Conservation (phyloP, 2,329 filamentous ascomycete genomes). For the Acrocalymma vagum region DNA sequence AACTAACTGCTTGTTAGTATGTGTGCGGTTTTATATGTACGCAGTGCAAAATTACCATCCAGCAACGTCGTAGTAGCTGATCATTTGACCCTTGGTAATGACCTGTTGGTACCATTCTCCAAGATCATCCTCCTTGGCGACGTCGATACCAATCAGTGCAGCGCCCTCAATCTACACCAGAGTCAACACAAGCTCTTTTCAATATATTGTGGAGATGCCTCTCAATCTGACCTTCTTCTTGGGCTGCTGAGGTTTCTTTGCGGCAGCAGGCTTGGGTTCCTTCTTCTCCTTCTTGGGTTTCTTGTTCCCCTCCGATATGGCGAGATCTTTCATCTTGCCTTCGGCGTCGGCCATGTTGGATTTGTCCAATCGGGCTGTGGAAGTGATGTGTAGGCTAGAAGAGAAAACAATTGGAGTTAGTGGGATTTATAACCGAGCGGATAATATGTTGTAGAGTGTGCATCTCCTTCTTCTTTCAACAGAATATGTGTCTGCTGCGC, state of each 20-base stretch:
- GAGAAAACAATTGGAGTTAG: too few species aligned
- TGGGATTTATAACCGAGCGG: too few species aligned
- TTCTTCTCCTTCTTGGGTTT: constrained; percentile 49
- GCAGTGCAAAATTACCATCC: constrained; percentile 29
- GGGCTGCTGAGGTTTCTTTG: constrained; percentile 54
- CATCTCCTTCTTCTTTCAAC: too few species aligned
- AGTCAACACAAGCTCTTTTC: constrained; percentile 35
- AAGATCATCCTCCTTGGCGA: constrained; percentile 86
- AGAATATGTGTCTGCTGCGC: too few species aligned
- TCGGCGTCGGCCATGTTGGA: constrained; percentile 45
- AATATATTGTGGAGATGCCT: too few species aligned
- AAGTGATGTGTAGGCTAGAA: too few species aligned
- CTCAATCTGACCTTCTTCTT: constrained; percentile 57
- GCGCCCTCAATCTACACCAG: constrained; percentile 62
- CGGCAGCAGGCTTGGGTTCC: constrained; percentile 36
- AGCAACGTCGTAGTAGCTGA: constrained; percentile 86
- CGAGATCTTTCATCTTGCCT: constrained; percentile 57
- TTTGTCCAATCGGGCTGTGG: constrained; percentile 4
- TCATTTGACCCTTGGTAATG: constrained; percentile 94
- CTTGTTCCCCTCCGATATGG: constrained; percentile 49
- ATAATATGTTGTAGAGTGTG: too few species aligned
- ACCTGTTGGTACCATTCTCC: constrained; percentile 97
- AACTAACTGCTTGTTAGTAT: constrained; percentile 52
- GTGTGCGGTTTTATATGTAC: not conserved
- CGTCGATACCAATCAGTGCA: constrained; percentile 85